Evolutionary conservation across 2,329 filamentous ascomycete genomes (phyloP).

Genomic region (Claviceps pusilla): DNA sequence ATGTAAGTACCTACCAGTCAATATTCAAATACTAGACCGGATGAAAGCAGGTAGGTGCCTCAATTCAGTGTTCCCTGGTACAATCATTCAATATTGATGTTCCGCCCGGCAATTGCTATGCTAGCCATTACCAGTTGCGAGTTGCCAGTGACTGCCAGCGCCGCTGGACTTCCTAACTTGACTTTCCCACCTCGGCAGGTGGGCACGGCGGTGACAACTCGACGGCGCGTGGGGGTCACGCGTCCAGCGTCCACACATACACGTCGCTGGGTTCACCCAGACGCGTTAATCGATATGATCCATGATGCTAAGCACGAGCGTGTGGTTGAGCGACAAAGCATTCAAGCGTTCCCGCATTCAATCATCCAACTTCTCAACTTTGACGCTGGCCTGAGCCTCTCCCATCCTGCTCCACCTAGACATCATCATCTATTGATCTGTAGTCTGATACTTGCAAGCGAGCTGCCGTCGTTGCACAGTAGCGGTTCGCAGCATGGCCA

Average conservation of each 20-base stretch:
- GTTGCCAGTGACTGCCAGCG: too few relatives aligned
- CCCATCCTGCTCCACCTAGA: background rate
- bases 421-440: background rate
- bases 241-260: background rate
- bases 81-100: too few relatives aligned
- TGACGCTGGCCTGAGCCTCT: background rate
- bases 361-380: too few relatives aligned
- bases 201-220: background rate
- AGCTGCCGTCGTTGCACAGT: background rate
- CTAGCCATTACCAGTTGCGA: too few relatives aligned
- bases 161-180: too few relatives aligned
- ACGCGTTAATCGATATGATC: background rate
- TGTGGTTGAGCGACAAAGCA: too few relatives aligned
- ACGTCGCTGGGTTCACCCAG: background rate
- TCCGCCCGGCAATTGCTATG: too few relatives aligned
- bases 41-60: too few relatives aligned
- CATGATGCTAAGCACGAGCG: background rate
- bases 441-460: background rate
- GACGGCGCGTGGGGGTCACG: background rate
- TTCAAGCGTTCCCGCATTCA: too few relatives aligned
- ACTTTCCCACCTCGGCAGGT: background rate
- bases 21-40: too few relatives aligned
- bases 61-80: too few relatives aligned
- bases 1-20: too few relatives aligned
- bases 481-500: conserved; percentile 46